Conservation (phyloP, 495 filamentous ascomycete species). For the Cairneyella variabilis region DNA sequence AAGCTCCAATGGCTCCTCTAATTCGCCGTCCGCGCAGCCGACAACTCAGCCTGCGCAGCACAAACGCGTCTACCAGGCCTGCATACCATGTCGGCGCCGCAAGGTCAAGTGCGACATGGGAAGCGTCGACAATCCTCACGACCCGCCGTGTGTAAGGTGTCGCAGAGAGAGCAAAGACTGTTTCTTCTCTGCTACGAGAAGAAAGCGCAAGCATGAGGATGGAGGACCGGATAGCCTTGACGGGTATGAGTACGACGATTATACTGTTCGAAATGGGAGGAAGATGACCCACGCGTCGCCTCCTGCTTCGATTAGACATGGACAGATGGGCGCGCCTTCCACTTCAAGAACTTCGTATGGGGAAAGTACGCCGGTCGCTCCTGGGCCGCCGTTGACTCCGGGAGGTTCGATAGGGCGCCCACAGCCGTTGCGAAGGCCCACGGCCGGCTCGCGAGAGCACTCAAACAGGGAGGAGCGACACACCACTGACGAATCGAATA, state of each 20-base stretch:
- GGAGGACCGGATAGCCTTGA: constrained; percentile 47
- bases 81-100: constrained; percentile 84
- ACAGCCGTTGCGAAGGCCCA: constrained; percentile 54
- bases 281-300: constrained; percentile 39
- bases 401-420: constrained; percentile 55
- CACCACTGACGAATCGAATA: constrained; percentile 23
- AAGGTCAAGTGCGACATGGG: constrained; percentile 94
- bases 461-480: constrained; percentile 6
- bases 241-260: constrained; percentile 50
- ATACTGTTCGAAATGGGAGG: constrained; percentile 50
- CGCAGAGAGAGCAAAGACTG: constrained; percentile 91
- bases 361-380: constrained; percentile 9
- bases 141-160: constrained; percentile 92
- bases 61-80: constrained; percentile 78
- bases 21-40: constrained; percentile 11
- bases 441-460: constrained; percentile 9
- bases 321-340: constrained; percentile 35
- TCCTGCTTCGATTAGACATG: constrained; percentile 27
- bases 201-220: constrained; percentile 83
- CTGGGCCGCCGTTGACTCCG: constrained; percentile 53
- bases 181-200: constrained; percentile 91
- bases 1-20: constrained; percentile 15
- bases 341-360: constrained; percentile 20
- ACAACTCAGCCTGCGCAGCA: constrained; percentile 40
- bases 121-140: constrained; percentile 82